Conservation (phyloP, 768 basidiomycete species). For the Hygrocybe punicea region DNA sequence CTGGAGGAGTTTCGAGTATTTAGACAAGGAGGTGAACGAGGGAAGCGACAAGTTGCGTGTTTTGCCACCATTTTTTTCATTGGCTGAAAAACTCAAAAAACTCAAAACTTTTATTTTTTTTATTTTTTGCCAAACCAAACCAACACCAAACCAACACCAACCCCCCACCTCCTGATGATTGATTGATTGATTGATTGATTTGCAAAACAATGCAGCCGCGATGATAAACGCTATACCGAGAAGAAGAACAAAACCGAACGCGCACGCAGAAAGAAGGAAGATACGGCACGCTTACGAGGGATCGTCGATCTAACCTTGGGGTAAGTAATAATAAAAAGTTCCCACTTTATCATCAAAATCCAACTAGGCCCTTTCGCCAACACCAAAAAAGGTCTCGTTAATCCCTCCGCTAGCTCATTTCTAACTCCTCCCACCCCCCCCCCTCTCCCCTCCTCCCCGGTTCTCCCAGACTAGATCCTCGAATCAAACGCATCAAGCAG, state of each 20-base stretch:
- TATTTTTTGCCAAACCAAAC: background rate
- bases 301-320: constrained; percentile 83
- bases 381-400: too few relatives aligned
- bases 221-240: constrained; percentile 98
- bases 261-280: constrained; percentile 94
- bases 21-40: constrained; percentile 98
- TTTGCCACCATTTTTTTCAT: background rate
- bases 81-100: too few relatives aligned
- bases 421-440: too few relatives aligned
- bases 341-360: too few relatives aligned
- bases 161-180: too few relatives aligned
- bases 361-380: too few relatives aligned
- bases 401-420: too few relatives aligned
- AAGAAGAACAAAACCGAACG: constrained; percentile 99
- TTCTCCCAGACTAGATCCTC: constrained; percentile 66
- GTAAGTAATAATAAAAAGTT: too few relatives aligned
- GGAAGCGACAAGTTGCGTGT: constrained; percentile 82
- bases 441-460: background rate
- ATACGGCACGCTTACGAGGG: constrained; percentile 81
- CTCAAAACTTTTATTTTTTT: background rate
- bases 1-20: constrained; percentile 96
- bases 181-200: constrained; percentile 13
- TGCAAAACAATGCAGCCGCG: constrained; percentile 61
- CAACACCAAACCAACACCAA: too few relatives aligned
- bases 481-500: constrained; percentile 95